Base-by-base conservation (phyloP, 148 eudicot species). In the Cornus florida region DNA sequence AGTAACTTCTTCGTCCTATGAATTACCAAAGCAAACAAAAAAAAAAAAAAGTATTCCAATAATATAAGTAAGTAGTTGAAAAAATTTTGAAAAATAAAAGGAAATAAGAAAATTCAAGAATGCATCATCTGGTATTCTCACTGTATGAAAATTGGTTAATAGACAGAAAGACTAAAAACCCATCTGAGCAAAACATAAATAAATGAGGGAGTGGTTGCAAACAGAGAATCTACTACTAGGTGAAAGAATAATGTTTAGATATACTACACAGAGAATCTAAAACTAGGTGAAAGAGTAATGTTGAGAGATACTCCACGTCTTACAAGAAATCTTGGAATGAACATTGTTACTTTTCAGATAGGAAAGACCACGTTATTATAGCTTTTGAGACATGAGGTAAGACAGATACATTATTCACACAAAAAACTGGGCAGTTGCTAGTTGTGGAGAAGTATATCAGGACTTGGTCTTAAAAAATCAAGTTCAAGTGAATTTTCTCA, bases 1-100 rank as follows among this genome's bases (percentile, higher is more conserved):
- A 71, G 94, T 96, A 73, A 75, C 78, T 75, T 89, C 92, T 90
- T 90, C 92, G 86, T 93, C 99, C 99, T 92, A 68, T 75, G 53
- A 73, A 16, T 43, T 31, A 46, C 75, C 71, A 84, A 74, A 71
- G 11, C 69, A 12, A 62, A 57, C 11, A 28, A 75, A 68, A 43
- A n/a, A 56, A 79, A 7, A 66, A 39, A n/a, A n/a, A n/a, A n/a
- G 66, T 43, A 41, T 4, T 11, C 53, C 19, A 31, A 69, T 69
- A 46, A 71, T 23, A 57, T 28, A 69, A 4, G 38, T 14, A 67
- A 69, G n/a, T 48, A 24, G 57, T 23, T 23, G 66, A 65, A 64
- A 53, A 72, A 31, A 16, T 38, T 48, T 14, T 31, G 35, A 5
- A 41, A 70, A 81, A 65, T 16, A 43, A 17, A 22, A 43, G 10